Evolutionary conservation across 2,329 filamentous ascomycete genomes (phyloP).

Genomic region (Pyrenophora seminiperda): DNA sequence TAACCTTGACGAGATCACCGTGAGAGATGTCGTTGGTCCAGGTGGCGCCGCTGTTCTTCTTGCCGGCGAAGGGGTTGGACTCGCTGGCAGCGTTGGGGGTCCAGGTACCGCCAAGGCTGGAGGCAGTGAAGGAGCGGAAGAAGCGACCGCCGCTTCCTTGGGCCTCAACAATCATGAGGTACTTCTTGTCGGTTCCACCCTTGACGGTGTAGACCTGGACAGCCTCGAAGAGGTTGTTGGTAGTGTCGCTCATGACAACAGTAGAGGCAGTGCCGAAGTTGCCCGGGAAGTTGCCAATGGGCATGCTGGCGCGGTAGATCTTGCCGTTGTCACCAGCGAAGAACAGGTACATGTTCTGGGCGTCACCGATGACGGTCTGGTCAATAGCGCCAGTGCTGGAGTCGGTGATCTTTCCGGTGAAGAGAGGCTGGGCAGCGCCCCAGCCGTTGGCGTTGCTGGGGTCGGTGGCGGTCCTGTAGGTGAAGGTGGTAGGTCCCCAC

Average conservation of each 20-base stretch:
- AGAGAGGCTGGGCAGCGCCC: conserved; percentile 60
- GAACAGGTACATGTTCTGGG: conserved; percentile 68
- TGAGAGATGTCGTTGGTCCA: conserved; percentile 73
- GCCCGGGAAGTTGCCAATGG: conserved; percentile 65
- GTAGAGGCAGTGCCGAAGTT: conserved; percentile 61
- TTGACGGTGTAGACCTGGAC: conserved; percentile 68
- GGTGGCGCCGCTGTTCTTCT: conserved; percentile 66
- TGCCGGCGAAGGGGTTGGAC: conserved; percentile 67
- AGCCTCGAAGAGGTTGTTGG: conserved; percentile 67
- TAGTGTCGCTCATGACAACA: conserved; percentile 59
- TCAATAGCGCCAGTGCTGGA: conserved; percentile 64
- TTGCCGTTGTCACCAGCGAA: conserved; percentile 70
- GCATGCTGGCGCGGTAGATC: conserved; percentile 68
- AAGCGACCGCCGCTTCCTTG: conserved; percentile 64
- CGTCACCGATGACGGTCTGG: conserved; percentile 67
- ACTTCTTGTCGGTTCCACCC: conserved; percentile 55
- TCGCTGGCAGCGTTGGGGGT: conserved; percentile 62
- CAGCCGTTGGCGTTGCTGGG: conserved; percentile 64
- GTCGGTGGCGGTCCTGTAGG: conserved; percentile 64
- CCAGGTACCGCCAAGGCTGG: conserved; percentile 62
- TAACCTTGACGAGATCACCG: conserved; percentile 64
- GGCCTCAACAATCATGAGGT: conserved; percentile 72
- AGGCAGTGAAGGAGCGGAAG: conserved; percentile 70
- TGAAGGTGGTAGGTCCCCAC: conserved; percentile 65
- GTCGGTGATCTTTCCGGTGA: conserved; percentile 59